phyloP scores from a whole-genome alignment of 2,329 filamentous ascomycete genomes.

The Ophiosphaerella korrae region DNA sequence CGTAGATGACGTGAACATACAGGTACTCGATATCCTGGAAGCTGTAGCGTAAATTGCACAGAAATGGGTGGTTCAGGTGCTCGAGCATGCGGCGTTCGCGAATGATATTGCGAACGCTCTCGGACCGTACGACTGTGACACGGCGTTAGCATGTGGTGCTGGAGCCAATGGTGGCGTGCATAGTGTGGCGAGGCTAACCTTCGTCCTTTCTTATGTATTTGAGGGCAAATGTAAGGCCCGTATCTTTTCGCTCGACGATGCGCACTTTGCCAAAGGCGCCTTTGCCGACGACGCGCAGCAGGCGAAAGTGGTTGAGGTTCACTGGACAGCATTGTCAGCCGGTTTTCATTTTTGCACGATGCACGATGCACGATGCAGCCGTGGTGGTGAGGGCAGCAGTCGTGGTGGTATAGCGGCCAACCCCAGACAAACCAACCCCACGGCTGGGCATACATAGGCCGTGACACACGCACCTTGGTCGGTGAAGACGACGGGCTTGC shows the following conservation, averaged over 20 bases:
- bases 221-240: constrained; percentile 87
- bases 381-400: constrained; percentile 5
- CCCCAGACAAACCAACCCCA: background rate
- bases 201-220: constrained; percentile 99
- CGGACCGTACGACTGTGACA: constrained; percentile 84
- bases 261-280: constrained; percentile 98
- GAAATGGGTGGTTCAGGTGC: constrained; percentile 95
- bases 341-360: no score
- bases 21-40: constrained; percentile 99
- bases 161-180: constrained; percentile 12
- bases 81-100: constrained; percentile 97
- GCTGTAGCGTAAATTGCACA: constrained; percentile 97
- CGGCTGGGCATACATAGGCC: background rate
- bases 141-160: constrained; percentile 30
- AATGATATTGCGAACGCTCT: constrained; percentile 98
- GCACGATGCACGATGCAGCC: constrained; percentile 1
- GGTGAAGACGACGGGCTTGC: constrained; percentile 88
- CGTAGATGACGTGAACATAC: constrained; percentile 58
- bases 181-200: constrained; percentile 53
- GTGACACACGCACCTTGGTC: constrained; percentile 75
- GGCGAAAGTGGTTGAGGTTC: constrained; percentile 95
- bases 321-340: constrained; percentile 59
- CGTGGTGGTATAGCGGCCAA: background rate
- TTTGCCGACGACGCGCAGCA: constrained; percentile 93
- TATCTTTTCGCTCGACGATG: constrained; percentile 98